phyloP scores from a whole-genome alignment of 768 basidiomycete species.

The Cyathus striatus region DNA sequence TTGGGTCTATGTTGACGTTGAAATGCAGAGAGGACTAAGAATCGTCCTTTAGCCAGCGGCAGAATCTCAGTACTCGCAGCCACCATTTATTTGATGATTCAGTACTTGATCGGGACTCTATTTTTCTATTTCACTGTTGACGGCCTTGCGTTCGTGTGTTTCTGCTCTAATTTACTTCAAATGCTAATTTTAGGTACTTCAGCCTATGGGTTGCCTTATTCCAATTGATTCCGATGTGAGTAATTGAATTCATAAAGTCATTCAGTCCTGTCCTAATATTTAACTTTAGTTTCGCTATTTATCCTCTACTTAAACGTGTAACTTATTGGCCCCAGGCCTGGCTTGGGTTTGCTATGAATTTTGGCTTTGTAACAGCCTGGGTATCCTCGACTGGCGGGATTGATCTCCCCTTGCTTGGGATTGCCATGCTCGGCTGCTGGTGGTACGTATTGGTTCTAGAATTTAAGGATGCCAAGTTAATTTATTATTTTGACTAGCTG shows the following conservation, averaged over 20 bases:
- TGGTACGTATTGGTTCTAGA: neutral
- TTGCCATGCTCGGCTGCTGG: neutral
- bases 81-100: constrained; percentile 15
- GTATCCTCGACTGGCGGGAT: constrained; percentile 8
- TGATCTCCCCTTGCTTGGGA: neutral
- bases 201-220: neutral
- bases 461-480: too few relatives aligned
- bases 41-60: constrained; percentile 44
- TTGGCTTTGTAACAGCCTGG: constrained; percentile 26
- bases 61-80: constrained; percentile 31
- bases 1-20: neutral
- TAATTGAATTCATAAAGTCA: neutral
- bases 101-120: constrained; percentile 22
- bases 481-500: too few relatives aligned
- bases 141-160: constrained; percentile 17
- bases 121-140: constrained; percentile 23
- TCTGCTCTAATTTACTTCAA: neutral
- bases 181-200: constrained; percentile 2
- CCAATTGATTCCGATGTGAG: constrained; percentile 5
- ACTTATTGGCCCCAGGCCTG: constrained; percentile 39
- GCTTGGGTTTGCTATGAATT: constrained; percentile 31
- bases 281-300: constrained; percentile 17
- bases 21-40: constrained; percentile 38
- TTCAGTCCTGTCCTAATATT: constrained; percentile 13
- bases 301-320: constrained; percentile 34